Percentiles rank a stretch among this genome's conserved stretches.
phyloP scores from a whole-genome alignment of 441 rosid genomes.

The Caryocar brasiliense region DNA sequence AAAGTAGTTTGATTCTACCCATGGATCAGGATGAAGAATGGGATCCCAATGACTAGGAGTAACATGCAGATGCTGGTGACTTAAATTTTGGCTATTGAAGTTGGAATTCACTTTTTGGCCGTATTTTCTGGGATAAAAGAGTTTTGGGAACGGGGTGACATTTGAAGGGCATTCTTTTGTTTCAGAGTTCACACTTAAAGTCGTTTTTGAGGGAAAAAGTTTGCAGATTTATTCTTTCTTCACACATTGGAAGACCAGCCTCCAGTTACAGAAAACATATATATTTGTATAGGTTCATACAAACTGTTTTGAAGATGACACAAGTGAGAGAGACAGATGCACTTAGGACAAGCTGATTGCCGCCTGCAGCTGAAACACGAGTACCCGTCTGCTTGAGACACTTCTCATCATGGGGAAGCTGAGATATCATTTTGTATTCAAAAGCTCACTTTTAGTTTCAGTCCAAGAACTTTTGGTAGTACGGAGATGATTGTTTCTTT shows the following conservation, averaged over 20 bases:
- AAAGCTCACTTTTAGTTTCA: neutral
- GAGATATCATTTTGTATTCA: too few relatives aligned
- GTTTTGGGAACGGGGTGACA: constrained; percentile 18
- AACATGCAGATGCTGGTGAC: constrained; percentile 6
- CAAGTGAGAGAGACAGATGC: constrained; percentile 6
- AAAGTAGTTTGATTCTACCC: constrained; percentile 31
- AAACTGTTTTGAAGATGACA: constrained; percentile 1
- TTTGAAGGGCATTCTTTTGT: constrained; percentile 21
- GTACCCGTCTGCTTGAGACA: too few relatives aligned
- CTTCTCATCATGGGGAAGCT: too few relatives aligned
- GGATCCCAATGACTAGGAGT: constrained; percentile 80
- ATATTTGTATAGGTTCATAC: constrained; percentile 23
- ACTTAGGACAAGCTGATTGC: constrained; percentile 7
- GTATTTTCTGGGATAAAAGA: constrained; percentile 23
- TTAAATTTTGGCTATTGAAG: constrained; percentile 9
- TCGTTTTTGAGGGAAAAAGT: constrained; percentile 30
- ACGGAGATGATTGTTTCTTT: neutral
- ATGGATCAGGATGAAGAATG: constrained; percentile 76
- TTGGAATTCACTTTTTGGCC: constrained; percentile 17
- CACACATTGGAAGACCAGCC: constrained; percentile 17
- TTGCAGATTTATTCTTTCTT: constrained; percentile 35
- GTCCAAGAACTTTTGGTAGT: neutral
- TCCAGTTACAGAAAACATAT: constrained; percentile 20
- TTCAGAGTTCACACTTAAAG: constrained; percentile 20
- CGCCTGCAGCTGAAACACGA: neutral